Evolutionary conservation across 371 early-diverging fungal species (phyloP), one percentile per base, ranked within the genome.

Genomic region (Zopfochytrium polystomum): DNA sequence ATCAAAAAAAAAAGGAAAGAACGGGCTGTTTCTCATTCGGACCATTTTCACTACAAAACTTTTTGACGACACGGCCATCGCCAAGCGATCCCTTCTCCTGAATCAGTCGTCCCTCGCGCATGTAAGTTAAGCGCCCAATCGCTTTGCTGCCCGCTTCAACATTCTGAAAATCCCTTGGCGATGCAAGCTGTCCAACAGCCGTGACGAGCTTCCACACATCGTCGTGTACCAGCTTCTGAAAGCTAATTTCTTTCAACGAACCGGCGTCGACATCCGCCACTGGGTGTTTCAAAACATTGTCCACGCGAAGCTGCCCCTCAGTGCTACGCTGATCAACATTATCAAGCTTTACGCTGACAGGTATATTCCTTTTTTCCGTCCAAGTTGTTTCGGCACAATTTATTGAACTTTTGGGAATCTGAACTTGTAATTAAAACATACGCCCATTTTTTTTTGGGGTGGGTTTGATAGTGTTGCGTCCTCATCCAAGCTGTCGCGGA

Each of bases 141-240:
- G 48, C 0, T 1, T 48, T 42, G 15, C 20, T 42, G n/a, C n/a
- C 20, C 20, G 18, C 20, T 20, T 20, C 1, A 42, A 20, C 1
- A 15, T 48, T 20, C 11, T 22, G 6, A 29, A 32, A 52, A 52
- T 29, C 6, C 30, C 27, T 9, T 27, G 32, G 13, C 9, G 0
- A 60, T n/a, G 32, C 29, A 18, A 23, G 27, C 46, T 27, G 23
- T 25, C 7, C 20, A 18, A 23, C 29, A 22, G 34, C 30, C 46
- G 60, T 25, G 43, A 43, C 3, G 47, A 31, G 2, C 48, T 73
- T 3, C 23, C 55, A 2, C 47, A 54, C 7, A 43, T 32, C 13
- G 60, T 73, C 33, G 73, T 69, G n/a, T 64, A 66, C 49, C 65
- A 73, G 29, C 58, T 73, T 0, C 35, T 69, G 25, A 63, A 64